A percentile compares a stretch with the other conserved stretches of the same genome.
Conservation (phyloP, 352 stramenopile species). For the Blastocystis sp. region DNA sequence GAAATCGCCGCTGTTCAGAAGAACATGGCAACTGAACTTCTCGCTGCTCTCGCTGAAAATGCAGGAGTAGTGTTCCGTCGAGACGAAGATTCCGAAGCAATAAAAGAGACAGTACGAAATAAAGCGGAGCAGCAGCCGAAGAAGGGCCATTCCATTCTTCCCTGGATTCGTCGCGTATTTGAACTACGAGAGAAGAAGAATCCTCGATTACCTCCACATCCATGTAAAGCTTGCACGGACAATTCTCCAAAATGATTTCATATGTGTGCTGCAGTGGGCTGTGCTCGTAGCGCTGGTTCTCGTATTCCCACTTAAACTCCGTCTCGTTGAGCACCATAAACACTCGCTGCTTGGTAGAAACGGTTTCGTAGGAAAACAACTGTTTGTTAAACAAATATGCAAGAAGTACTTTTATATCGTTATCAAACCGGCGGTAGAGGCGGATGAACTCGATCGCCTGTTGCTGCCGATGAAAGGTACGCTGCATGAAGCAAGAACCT, state of each 20-base stretch:
- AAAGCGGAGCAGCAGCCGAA: slow-evolving; percentile 26
- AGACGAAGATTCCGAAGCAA: neutral
- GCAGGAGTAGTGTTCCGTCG: neutral
- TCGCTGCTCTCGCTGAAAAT: slow-evolving; percentile 28
- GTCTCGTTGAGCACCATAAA: neutral
- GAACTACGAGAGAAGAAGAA: neutral
- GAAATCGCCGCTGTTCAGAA: neutral
- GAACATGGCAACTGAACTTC: slow-evolving; percentile 48
- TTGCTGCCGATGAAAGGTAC: slow-evolving; percentile 7
- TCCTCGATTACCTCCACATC: neutral
- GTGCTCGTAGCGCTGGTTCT: neutral
- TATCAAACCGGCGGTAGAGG: slow-evolving; percentile 11
- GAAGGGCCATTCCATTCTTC: neutral
- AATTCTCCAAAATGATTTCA: slow-evolving; percentile 51
- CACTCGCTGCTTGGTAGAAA: neutral
- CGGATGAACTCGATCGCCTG: slow-evolving; percentile 24
- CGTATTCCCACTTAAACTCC: slow-evolving; percentile 12
- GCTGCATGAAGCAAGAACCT: neutral
- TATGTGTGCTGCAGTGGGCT: slow-evolving; percentile 8
- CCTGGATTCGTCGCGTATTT: neutral
- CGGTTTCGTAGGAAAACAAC: slow-evolving; percentile 31
- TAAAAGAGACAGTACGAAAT: slow-evolving; percentile 19
- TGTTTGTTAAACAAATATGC: neutral
- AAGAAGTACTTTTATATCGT: slow-evolving; percentile 18
- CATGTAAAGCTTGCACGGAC: slow-evolving; percentile 50